Evolutionary conservation across 768 basidiomycete species (phyloP).

Genomic region (Lentinula sp.): DNA sequence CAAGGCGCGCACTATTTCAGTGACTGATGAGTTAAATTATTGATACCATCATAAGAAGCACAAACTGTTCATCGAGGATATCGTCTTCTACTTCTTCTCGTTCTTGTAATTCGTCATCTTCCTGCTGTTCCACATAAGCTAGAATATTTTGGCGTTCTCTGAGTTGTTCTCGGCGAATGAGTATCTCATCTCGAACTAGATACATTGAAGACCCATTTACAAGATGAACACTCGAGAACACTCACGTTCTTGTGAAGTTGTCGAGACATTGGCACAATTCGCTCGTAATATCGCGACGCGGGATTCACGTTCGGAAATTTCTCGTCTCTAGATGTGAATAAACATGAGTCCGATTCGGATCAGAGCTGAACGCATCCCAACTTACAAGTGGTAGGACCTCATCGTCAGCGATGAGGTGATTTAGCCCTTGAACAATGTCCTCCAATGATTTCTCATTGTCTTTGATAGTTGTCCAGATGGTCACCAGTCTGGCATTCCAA

Average conservation of each 20-base stretch:
- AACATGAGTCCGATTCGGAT: background rate
- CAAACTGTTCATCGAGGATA: constrained; percentile 34
- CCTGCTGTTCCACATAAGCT: constrained; percentile 32
- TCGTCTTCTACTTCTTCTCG: constrained; percentile 22
- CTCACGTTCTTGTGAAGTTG: constrained; percentile 42
- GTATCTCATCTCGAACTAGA: constrained; percentile 38
- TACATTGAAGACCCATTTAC: background rate
- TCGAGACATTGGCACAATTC: constrained; percentile 33
- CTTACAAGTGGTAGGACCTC: constrained; percentile 35
- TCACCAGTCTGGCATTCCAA: constrained; percentile 37
- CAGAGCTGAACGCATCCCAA: constrained; percentile 10
- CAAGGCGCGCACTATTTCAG: constrained; percentile 36
- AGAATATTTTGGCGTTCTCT: constrained; percentile 41
- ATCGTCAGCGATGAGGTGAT: constrained; percentile 40
- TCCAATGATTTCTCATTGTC: constrained; percentile 45
- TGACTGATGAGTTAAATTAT: constrained; percentile 6
- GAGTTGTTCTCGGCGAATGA: constrained; percentile 36
- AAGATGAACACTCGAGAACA: background rate
- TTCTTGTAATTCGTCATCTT: constrained; percentile 21
- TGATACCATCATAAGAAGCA: constrained; percentile 6
- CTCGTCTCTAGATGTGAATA: constrained; percentile 45
- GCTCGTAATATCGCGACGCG: constrained; percentile 44
- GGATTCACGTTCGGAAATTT: constrained; percentile 60
- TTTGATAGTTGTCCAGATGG: constrained; percentile 43
- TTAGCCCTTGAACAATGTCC: constrained; percentile 42